Conservation (phyloP, 129 eudicot genomes). For the Gnaphalium uliginosum region DNA sequence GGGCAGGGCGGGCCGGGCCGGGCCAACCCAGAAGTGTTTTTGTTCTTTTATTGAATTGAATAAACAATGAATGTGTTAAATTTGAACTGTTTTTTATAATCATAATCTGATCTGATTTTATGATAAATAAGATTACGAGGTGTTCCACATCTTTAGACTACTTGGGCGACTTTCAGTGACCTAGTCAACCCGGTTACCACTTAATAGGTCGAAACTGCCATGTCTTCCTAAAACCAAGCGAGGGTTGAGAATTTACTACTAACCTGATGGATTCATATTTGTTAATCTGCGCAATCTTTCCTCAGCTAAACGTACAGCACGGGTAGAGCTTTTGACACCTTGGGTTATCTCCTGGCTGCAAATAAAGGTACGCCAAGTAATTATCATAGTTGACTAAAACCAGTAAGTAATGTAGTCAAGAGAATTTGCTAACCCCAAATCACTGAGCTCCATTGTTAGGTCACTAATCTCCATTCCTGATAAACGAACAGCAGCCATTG, state of each 20-base stretch:
- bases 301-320: slow-evolving; percentile 83
- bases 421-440: slow-evolving; percentile 66
- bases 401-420: not conserved
- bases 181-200: not conserved
- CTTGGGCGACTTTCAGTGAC: not conserved
- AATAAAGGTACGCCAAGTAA: slow-evolving; percentile 6
- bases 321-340: slow-evolving; percentile 91
- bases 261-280: slow-evolving; percentile 65
- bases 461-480: slow-evolving; percentile 99
- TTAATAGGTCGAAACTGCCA: not conserved
- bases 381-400: not conserved
- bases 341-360: slow-evolving; percentile 81
- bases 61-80: not conserved
- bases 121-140: not conserved
- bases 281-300: slow-evolving; percentile 67
- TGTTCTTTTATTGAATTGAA: not conserved
- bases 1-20: too few species aligned
- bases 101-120: not conserved
- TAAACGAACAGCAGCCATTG: slow-evolving; percentile 94
- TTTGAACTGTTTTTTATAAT: too few species aligned
- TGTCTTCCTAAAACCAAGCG: slow-evolving; percentile 7
- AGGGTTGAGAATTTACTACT: slow-evolving; percentile 18
- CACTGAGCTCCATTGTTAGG: slow-evolving; percentile 97
- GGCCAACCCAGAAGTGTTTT: not conserved
- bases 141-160: not conserved